These are phyloP conservation scores for Capronia americana DNA, from an alignment of 2,329 filamentous ascomycete species.

Conservation along the genomic window DNA sequence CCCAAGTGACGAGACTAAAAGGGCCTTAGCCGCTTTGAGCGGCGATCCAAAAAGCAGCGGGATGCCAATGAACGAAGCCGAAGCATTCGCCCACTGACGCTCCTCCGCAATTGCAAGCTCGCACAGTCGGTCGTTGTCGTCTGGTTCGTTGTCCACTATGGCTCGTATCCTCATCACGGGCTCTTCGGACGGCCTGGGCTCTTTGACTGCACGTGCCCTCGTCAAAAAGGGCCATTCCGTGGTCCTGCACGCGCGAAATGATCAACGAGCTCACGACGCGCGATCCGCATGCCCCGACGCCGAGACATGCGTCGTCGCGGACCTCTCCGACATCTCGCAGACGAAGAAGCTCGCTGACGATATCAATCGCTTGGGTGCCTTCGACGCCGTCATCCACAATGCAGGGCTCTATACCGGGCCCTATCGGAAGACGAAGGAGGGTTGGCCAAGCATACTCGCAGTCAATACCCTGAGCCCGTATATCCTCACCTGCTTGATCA, in stretches of 20 bases:
- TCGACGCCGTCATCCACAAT: slow-evolving; percentile 65
- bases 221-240: slow-evolving; percentile 61
- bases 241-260: slow-evolving; percentile 63
- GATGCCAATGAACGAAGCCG: neutral
- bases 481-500: slow-evolving; percentile 60
- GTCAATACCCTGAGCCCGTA: slow-evolving; percentile 67
- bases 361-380: slow-evolving; percentile 57
- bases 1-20: neutral
- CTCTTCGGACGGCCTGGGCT: slow-evolving; percentile 64
- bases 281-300: slow-evolving; percentile 57
- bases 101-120: neutral
- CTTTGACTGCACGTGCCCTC: slow-evolving; percentile 58
- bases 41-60: neutral
- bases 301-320: slow-evolving; percentile 59
- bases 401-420: slow-evolving; percentile 56
- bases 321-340: slow-evolving; percentile 59
- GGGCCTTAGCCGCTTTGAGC: neutral
- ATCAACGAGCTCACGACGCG: slow-evolving; percentile 60
- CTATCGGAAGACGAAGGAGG: slow-evolving; percentile 53
- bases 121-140: neutral
- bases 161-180: slow-evolving; percentile 62
- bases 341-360: slow-evolving; percentile 60
- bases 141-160: slow-evolving; percentile 42
- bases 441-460: slow-evolving; percentile 58
- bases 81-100: neutral